Conservation (phyloP, 768 basidiomycete species). For the Tulasnella sp. region DNA sequence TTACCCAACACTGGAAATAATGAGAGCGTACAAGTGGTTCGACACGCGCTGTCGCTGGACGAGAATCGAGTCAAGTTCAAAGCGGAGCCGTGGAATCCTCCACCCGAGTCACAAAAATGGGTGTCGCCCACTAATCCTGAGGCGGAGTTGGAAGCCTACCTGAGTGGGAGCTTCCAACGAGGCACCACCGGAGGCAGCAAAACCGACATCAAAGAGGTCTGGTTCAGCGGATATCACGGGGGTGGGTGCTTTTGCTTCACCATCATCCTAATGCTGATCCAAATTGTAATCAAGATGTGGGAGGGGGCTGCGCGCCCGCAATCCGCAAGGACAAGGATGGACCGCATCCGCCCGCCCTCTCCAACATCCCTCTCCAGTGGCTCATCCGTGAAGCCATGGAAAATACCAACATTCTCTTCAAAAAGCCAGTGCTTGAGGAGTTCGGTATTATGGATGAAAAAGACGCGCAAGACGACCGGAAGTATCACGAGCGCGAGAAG, state of each 20-base stretch:
- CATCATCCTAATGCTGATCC: too few species aligned
- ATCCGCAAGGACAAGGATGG: too few species aligned
- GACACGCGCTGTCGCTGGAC: conserved; percentile 24
- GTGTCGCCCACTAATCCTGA: background rate
- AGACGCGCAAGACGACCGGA: background rate
- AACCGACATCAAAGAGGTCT: conserved; percentile 8
- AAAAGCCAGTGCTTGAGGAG: background rate
- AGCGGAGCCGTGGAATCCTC: conserved; percentile 9
- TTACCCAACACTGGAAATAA: conserved; percentile 7
- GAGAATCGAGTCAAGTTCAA: conserved; percentile 24
- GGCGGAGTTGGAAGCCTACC: background rate
- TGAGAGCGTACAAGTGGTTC: conserved; percentile 20
- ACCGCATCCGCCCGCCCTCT: background rate
- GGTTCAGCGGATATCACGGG: conserved; percentile 13
- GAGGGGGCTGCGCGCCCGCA: conserved; percentile 9
- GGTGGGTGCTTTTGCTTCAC: background rate
- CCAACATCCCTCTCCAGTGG: conserved; percentile 18
- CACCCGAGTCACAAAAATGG: background rate
- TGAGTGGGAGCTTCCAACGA: background rate
- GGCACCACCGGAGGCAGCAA: background rate
- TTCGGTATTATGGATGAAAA: conserved; percentile 9
- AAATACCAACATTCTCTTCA: background rate
- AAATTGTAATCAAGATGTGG: conserved; percentile 2
- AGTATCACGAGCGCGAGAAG: conserved; percentile 1
- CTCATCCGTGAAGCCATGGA: conserved; percentile 10